Evolutionary conservation across 805 yeast genomes (phyloP).

Genomic region (Candida bentonensis): DNA sequence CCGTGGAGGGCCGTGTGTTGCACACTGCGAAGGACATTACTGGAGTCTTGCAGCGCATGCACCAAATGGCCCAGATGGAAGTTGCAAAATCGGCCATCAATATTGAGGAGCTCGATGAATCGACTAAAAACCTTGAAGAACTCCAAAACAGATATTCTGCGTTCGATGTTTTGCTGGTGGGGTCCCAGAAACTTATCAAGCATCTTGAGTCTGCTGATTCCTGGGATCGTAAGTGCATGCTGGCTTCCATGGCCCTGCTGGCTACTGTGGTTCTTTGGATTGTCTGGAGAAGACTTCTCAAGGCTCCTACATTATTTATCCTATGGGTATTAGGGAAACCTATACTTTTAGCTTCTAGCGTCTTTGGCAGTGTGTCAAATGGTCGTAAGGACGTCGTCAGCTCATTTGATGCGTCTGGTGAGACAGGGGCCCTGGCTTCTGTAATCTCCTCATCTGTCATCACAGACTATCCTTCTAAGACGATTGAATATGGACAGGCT

Average conservation of each 20-base stretch:
- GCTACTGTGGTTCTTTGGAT: conserved; percentile 23
- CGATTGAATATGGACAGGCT: not conserved
- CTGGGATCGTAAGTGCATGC: conserved; percentile 25
- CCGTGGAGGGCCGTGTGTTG: not conserved
- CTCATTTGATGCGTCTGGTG: not conserved
- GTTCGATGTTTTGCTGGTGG: conserved; percentile 23
- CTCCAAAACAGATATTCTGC: conserved; percentile 23
- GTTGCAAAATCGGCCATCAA: conserved; percentile 23
- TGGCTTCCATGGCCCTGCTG: conserved; percentile 23
- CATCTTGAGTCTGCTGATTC: conserved; percentile 27
- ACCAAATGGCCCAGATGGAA: conserved; percentile 24
- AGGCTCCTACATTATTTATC: conserved; percentile 16
- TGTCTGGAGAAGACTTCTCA: conserved; percentile 24
- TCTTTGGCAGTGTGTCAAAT: not conserved
- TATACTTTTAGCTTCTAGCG: not conserved
- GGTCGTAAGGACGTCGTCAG: not conserved
- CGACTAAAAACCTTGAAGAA: conserved; percentile 20
- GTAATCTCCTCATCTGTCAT: not conserved
- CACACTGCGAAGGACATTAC: conserved; percentile 17
- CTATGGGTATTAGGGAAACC: not conserved
- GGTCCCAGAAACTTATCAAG: conserved; percentile 22
- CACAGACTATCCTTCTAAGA: not conserved
- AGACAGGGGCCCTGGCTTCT: not conserved
- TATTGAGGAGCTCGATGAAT: conserved; percentile 24
- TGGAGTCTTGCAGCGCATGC: conserved; percentile 19